phyloP scores from a whole-genome alignment of 2,329 filamentous ascomycete genomes.

The Pyricularia grisea region DNA sequence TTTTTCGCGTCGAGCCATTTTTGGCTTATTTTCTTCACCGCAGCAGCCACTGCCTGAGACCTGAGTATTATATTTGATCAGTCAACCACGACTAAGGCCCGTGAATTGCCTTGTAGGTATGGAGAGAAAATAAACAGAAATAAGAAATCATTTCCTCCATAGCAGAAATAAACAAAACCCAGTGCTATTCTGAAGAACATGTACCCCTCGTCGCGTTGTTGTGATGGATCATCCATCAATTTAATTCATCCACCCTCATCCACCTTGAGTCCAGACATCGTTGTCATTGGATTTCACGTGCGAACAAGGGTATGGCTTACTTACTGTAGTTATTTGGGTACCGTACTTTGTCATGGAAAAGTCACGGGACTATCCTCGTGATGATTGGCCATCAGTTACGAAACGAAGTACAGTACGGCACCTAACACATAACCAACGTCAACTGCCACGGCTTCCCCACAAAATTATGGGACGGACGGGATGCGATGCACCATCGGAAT shows the following conservation, averaged over 20 bases:
- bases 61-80: neutral
- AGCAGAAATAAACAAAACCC: too few species aligned
- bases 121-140: too few species aligned
- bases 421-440: too few species aligned
- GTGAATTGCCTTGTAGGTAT: too few species aligned
- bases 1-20: neutral
- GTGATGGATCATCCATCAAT: neutral
- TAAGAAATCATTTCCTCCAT: too few species aligned
- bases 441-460: too few species aligned
- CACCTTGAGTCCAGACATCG: neutral
- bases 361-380: neutral
- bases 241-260: neutral
- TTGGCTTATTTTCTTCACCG: neutral
- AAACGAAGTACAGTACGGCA: too few species aligned
- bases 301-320: neutral
- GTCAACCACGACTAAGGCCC: too few species aligned
- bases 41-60: neutral
- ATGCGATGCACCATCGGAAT: neutral
- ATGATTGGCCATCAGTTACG: neutral
- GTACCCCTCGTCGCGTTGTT: neutral
- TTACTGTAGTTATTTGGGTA: too few species aligned
- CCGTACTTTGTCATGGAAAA: neutral
- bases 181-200: too few species aligned
- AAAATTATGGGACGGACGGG: too few species aligned
- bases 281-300: neutral